Evolutionary conservation across 2,329 filamentous ascomycete species (phyloP), one percentile per base, ranked within the genome.

Genomic region (Aspergillus thermomutatus): DNA sequence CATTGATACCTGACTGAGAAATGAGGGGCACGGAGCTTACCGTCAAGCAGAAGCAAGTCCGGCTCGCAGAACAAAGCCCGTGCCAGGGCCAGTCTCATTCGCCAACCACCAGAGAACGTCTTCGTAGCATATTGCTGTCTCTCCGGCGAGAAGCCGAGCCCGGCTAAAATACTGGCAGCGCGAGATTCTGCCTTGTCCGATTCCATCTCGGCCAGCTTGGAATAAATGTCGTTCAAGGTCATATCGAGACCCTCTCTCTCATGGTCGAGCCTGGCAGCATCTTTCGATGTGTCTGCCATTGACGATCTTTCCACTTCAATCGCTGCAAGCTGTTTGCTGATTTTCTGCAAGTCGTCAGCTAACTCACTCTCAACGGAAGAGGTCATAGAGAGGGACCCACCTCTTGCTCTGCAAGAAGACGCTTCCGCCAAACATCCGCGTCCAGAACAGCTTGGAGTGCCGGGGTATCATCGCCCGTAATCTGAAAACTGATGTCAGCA

Each of bases 31-130:
- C 6, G 14, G n/a, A 25, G 56, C 69, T 59, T 71, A 80, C 78
- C 79, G 80, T 99, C 94, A 66, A 99, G 91, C 73, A 99, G 83
- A 58, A 99, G 79, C 52, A 99, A 81, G 77, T 99, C 94, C 46
- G 94, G 94, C 74, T 99, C 94, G 79, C 94, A 99, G 81, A 99
- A 99, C 37, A 99, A 84, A 14, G 94, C 94, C 83, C 94, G 83
- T 11, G 94, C 94, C 60, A 99, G 83, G 14, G 94, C 94, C 69
- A 99, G 80, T 81, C 94, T 89, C 94, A 99, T 99, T 77, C 94
- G 87, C 94, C 94, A 99, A 89, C 94, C 94, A 83, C 94, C 94
- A 53, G 94, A 99, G 79, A 99, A 99, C 4, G 93, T 97, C 82
- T 91, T 97, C 54, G 94, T 99, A 17, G 94, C 88, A 71, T 84